Evolutionary conservation across 2,329 filamentous ascomycete species (phyloP), one percentile per base, ranked within the genome.

Genomic region (Trichoderma cornu-damae): DNA sequence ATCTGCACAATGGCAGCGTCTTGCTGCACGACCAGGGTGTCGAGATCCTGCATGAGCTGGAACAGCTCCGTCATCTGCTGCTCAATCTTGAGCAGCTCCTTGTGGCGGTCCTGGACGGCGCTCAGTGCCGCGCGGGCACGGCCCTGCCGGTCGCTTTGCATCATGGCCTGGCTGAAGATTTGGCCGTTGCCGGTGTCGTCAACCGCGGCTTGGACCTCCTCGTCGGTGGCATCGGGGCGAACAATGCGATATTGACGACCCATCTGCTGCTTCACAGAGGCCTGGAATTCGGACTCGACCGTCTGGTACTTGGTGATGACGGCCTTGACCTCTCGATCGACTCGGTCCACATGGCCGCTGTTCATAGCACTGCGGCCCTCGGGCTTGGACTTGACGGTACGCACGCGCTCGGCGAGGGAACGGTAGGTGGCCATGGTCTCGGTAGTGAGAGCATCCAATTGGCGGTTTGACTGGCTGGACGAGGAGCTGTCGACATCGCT

Each of bases 181-280:
- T 95, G 90, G 53, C 85, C 84, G 62, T 87, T 82, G 12, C 75
- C 80, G 64, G 81, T 80, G 65, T 90, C 85, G 67, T 93, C 84
- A 0, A 92, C 87, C 14, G 89, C 90, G 58, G 87, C 83, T 59
- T 82, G 80, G 26, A 96, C 84, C 71, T 97, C 91, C 42, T 80
- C 77, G 54, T 94, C 89, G 26, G 83, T 82, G 3, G 90, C 90
- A 58, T 96, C 86, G 20, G 91, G 89, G 62, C 85, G 83, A 56
- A 94, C 92, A 69, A 97, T 96, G 59, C 88, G 83, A 74, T 95
- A 96, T 71, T 96, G 91, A 56, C 94, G 84, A 63, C 86, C 88
- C 75, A 95, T 89, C 73, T 95, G 90, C 49, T 90, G 88, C 70
- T 89, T 82, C 30, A 90, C 84, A 64, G 87, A 86, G 73, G 88